Percentiles rank a stretch among this genome's conserved stretches.
Evolutionary conservation across 768 basidiomycete species (phyloP).

Genomic region (Cystobasidium onofrii): DNA sequence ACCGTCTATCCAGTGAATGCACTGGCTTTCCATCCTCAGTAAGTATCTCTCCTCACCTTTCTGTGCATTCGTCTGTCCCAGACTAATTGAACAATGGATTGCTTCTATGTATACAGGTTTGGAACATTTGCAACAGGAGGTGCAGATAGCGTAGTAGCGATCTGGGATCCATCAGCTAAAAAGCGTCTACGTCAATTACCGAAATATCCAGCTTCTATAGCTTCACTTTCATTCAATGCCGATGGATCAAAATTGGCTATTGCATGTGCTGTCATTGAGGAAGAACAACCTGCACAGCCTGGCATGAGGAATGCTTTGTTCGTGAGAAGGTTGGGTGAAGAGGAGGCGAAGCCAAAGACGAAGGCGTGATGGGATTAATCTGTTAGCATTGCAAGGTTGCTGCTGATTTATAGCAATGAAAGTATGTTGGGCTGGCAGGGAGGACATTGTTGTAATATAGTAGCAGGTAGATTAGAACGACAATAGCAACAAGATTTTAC

Average conservation of each 20-base stretch:
- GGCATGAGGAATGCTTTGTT: slow-evolving; percentile 14
- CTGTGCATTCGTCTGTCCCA: no score
- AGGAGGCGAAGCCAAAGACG: slow-evolving; percentile 15
- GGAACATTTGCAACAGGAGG: slow-evolving; percentile 95
- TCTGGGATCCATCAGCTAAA: slow-evolving; percentile 93
- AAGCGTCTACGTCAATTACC: slow-evolving; percentile 80
- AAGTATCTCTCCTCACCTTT: slow-evolving; percentile 44
- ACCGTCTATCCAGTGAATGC: slow-evolving; percentile 96
- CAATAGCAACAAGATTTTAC: no score
- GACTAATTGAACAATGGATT: no score
- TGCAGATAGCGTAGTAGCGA: slow-evolving; percentile 83
- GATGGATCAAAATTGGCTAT: slow-evolving; percentile 32
- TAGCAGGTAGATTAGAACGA: no score
- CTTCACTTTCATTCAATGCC: slow-evolving; percentile 21
- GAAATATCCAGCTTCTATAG: slow-evolving; percentile 30
- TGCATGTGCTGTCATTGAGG: slow-evolving; percentile 32
- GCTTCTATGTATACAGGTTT: slow-evolving; percentile 52
- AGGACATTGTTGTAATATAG: no score
- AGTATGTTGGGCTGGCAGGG: no score
- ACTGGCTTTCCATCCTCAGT: slow-evolving; percentile 86
- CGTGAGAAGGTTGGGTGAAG: slow-evolving; percentile 24
- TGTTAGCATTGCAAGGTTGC: no score
- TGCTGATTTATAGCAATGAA: no score
- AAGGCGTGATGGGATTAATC: slow-evolving; percentile 28
- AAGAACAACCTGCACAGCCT: slow-evolving; percentile 25